A percentile compares a stretch with the other conserved stretches of the same genome.
These are phyloP conservation scores for Fulvia fulva DNA, from an alignment of 2,329 filamentous ascomycete genomes.

Conservation along the genomic window DNA sequence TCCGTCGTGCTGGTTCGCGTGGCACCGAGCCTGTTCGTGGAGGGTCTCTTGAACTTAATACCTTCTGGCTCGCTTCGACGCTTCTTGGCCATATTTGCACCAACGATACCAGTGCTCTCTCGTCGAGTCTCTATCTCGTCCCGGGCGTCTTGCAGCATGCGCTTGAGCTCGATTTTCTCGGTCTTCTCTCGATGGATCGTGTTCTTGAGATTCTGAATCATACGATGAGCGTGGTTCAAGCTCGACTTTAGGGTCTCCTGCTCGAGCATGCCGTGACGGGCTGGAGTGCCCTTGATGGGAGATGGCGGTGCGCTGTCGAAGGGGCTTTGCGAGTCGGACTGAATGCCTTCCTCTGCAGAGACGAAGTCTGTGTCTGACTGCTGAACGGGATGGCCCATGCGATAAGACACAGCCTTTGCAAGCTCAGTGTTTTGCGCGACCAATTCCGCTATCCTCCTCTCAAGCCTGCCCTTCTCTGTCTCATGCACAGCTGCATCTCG, in stretches of 20 bases:
- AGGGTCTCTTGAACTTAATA: slow-evolving; percentile 73
- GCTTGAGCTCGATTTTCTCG: slow-evolving; percentile 91
- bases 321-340: slow-evolving; percentile 57
- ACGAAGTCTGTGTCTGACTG: slow-evolving; percentile 44
- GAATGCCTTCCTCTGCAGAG: slow-evolving; percentile 59
- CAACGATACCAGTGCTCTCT: slow-evolving; percentile 42
- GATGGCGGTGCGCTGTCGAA: slow-evolving; percentile 89
- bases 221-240: slow-evolving; percentile 87
- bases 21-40: slow-evolving; percentile 68
- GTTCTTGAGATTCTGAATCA: slow-evolving; percentile 91
- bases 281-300: slow-evolving; percentile 82
- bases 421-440: slow-evolving; percentile 87
- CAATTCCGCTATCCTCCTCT: slow-evolving; percentile 83
- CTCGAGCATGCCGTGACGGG: slow-evolving; percentile 82
- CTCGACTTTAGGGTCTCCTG: slow-evolving; percentile 94
- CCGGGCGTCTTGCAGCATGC: slow-evolving; percentile 89
- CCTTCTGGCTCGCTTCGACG: slow-evolving; percentile 54
- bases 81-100: slow-evolving; percentile 50
- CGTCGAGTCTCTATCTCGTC: slow-evolving; percentile 74
- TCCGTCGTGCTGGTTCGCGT: slow-evolving; percentile 72
- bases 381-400: slow-evolving; percentile 44
- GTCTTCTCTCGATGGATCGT: slow-evolving; percentile 98
- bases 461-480: slow-evolving; percentile 70
- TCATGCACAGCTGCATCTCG: slow-evolving; percentile 75
- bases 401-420: slow-evolving; percentile 74